phyloP scores from a whole-genome alignment of 2,329 filamentous ascomycete species.

The Fusarium pseudoanthophilum region DNA sequence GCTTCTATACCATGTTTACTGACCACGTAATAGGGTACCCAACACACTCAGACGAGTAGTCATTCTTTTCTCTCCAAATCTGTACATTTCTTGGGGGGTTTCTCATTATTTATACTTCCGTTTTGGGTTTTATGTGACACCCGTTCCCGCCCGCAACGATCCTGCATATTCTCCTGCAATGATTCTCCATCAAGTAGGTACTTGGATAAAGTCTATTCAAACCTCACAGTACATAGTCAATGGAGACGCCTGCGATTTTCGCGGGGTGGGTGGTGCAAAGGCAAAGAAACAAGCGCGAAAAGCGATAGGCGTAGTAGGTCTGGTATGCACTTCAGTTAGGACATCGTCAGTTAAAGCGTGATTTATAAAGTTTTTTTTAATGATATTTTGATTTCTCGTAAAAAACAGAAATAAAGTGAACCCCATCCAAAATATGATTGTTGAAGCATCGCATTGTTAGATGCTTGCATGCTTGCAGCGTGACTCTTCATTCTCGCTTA shows the following conservation, averaged over 20 bases:
- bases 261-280: not conserved
- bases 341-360: not conserved
- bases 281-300: not conserved
- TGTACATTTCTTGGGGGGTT: not conserved
- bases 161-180: not conserved
- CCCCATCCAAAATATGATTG: too few species aligned
- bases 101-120: not conserved
- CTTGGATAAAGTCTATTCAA: not conserved
- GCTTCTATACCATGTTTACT: conserved; percentile 3
- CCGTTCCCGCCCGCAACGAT: not conserved
- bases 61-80: not conserved
- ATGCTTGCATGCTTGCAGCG: too few species aligned
- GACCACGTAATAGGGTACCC: conserved; percentile 35
- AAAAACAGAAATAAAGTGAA: not conserved
- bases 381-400: not conserved
- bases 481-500: too few species aligned
- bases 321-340: not conserved
- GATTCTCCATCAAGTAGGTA: not conserved
- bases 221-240: not conserved
- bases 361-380: not conserved
- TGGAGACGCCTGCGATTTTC: not conserved
- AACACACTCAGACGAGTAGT: conserved; percentile 17
- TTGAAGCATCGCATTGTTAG: too few species aligned
- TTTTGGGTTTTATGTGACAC: not conserved
- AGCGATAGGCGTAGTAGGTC: conserved; percentile 11